Percentiles rank a stretch among this genome's conserved stretches.
Evolutionary conservation across 148 eudicot genomes (phyloP).

Genomic region (Gaultheria prostrata): DNA sequence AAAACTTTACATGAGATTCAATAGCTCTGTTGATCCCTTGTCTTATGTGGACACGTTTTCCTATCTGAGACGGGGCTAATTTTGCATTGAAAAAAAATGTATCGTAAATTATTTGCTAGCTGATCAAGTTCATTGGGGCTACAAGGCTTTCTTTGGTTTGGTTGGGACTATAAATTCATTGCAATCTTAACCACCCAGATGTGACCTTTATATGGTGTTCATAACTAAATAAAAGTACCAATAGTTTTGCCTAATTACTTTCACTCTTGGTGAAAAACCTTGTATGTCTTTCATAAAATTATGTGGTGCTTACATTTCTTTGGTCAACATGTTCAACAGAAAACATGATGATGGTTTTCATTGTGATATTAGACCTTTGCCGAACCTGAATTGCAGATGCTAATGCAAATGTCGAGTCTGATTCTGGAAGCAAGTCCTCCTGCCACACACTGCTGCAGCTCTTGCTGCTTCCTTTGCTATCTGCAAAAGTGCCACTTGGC

Average conservation of each 20-base stretch:
- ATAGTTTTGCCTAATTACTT: neutral
- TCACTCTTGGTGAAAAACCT: neutral
- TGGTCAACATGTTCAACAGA: neutral
- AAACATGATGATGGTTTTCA: neutral
- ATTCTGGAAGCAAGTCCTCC: slow-evolving; percentile 42
- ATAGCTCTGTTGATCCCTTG: too few species aligned
- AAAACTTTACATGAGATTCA: too few species aligned
- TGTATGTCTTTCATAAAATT: neutral
- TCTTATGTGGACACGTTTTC: too few species aligned
- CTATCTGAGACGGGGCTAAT: too few species aligned
- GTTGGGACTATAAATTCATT: neutral
- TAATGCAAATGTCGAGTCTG: slow-evolving; percentile 22
- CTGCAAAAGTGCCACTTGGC: slow-evolving; percentile 63
- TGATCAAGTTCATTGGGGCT: neutral
- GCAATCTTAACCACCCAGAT: neutral
- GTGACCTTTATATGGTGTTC: neutral
- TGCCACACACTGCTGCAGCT: slow-evolving; percentile 67
- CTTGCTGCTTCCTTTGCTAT: slow-evolving; percentile 71
- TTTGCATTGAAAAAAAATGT: too few species aligned
- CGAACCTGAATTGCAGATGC: slow-evolving; percentile 42
- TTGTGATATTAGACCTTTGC: neutral
- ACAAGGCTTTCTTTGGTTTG: neutral
- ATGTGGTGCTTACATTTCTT: neutral
- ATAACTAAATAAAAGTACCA: neutral
- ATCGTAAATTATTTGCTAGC: too few species aligned